Conservation (phyloP, 805 yeast species). For the Jamesozyma lodderae region DNA sequence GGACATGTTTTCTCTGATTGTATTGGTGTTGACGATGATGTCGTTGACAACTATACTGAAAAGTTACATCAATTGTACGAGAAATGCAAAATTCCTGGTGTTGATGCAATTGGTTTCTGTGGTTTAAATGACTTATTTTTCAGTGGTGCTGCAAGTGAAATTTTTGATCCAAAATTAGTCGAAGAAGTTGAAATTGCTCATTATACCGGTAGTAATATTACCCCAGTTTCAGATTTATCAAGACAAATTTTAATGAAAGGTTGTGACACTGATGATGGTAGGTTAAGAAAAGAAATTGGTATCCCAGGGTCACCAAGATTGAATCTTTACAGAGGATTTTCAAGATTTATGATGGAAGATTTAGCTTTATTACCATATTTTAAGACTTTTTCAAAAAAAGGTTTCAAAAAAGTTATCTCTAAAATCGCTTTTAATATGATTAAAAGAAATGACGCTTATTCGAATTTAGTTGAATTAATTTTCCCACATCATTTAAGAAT, state of each 20-base stretch:
- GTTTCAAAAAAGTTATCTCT: slow-evolving; percentile 42
- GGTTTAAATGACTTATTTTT: slow-evolving; percentile 36
- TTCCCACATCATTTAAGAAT: slow-evolving; percentile 53
- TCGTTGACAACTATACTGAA: slow-evolving; percentile 41
- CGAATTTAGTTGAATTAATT: slow-evolving; percentile 49
- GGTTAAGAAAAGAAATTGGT: slow-evolving; percentile 50
- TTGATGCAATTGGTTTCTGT: slow-evolving; percentile 33
- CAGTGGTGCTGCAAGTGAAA: slow-evolving; percentile 19
- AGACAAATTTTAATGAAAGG: slow-evolving; percentile 37
- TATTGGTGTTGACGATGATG: slow-evolving; percentile 49
- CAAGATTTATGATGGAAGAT: slow-evolving; percentile 53
- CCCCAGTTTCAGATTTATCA: slow-evolving; percentile 32
- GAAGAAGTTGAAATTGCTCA: slow-evolving; percentile 27
- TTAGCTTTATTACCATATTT: slow-evolving; percentile 37
- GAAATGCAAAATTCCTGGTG: slow-evolving; percentile 27
- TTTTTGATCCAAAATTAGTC: slow-evolving; percentile 27
- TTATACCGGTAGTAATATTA: slow-evolving; percentile 34
- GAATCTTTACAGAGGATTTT: slow-evolving; percentile 46
- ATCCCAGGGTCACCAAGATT: slow-evolving; percentile 48
- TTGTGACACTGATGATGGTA: slow-evolving; percentile 50
- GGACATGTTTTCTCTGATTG: slow-evolving; percentile 62
- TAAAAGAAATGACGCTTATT: slow-evolving; percentile 55
- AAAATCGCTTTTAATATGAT: slow-evolving; percentile 57
- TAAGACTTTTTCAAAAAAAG: slow-evolving; percentile 35
- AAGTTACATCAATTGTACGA: slow-evolving; percentile 37